Percentiles rank a stretch among this genome's conserved stretches.
These are phyloP conservation scores for Neophaeococcomyces aloes DNA, from an alignment of 2,329 filamentous ascomycete species.

Conservation along the genomic window DNA sequence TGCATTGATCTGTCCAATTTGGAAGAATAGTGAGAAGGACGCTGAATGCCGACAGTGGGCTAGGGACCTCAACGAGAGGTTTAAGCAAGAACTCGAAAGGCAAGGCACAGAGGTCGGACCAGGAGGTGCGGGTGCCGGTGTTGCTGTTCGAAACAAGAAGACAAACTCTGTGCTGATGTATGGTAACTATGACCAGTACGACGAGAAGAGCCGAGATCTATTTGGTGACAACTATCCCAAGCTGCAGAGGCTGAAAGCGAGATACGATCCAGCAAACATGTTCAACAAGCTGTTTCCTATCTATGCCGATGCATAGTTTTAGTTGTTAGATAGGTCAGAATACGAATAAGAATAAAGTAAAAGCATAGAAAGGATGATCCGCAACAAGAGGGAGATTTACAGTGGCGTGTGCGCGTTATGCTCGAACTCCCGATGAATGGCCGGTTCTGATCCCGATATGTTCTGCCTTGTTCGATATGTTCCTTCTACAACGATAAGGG, in stretches of 20 bases:
- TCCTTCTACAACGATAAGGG: too few relatives aligned
- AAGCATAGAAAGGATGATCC: too few relatives aligned
- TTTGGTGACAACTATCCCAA: conserved; percentile 36
- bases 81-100: conserved; percentile 21
- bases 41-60: conserved; percentile 31
- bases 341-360: too few relatives aligned
- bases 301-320: conserved; percentile 12
- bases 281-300: conserved; percentile 38
- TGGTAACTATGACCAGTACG: conserved; percentile 22
- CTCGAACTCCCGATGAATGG: too few relatives aligned
- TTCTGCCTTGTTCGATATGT: too few relatives aligned
- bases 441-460: too few relatives aligned
- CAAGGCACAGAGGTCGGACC: conserved; percentile 10
- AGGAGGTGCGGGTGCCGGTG: conserved; percentile 9
- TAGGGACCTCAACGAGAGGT: conserved; percentile 25
- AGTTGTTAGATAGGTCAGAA: too few relatives aligned
- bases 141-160: conserved; percentile 12
- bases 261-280: conserved; percentile 38
- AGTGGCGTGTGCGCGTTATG: too few relatives aligned
- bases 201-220: conserved; percentile 26
- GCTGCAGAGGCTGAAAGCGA: conserved; percentile 35
- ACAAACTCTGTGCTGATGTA: conserved; percentile 17
- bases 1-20: conserved; percentile 32
- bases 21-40: conserved; percentile 33
- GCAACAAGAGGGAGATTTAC: too few relatives aligned